Evolutionary conservation across 495 filamentous ascomycete species (phyloP).

Genomic region (Daldinia bambusicola): DNA sequence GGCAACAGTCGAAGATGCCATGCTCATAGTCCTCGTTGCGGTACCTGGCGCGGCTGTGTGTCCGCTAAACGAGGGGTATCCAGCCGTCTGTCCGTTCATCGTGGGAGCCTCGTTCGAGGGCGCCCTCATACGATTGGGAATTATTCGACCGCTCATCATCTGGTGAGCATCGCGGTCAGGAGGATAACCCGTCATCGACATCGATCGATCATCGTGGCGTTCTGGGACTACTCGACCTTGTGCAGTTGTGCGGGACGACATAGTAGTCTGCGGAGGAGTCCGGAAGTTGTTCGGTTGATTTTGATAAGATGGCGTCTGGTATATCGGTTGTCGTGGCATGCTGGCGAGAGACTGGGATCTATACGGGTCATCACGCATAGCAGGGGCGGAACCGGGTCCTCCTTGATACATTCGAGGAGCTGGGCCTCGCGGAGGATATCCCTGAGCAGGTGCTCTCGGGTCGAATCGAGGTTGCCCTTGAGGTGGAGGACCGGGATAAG

Average conservation of each 20-base stretch:
- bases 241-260: slow-evolving; percentile 80
- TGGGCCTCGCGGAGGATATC: slow-evolving; percentile 66
- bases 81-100: slow-evolving; percentile 26
- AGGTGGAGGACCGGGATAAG: slow-evolving; percentile 67
- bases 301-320: slow-evolving; percentile 73
- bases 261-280: slow-evolving; percentile 72
- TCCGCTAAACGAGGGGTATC: slow-evolving; percentile 39
- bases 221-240: slow-evolving; percentile 92
- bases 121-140: slow-evolving; percentile 68
- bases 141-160: slow-evolving; percentile 90
- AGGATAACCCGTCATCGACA: slow-evolving; percentile 92
- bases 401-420: slow-evolving; percentile 65
- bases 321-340: slow-evolving; percentile 70
- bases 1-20: slow-evolving; percentile 60
- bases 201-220: slow-evolving; percentile 88
- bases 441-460: slow-evolving; percentile 57
- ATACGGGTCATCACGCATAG: slow-evolving; percentile 84
- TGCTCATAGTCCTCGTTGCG: slow-evolving; percentile 62
- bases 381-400: slow-evolving; percentile 65
- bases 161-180: slow-evolving; percentile 80
- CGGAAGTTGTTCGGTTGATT: slow-evolving; percentile 78
- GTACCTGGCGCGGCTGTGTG: slow-evolving; percentile 52
- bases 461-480: slow-evolving; percentile 51
- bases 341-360: slow-evolving; percentile 92
- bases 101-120: slow-evolving; percentile 50